Evolutionary conservation across 2,329 filamentous ascomycete species (phyloP).

Genomic region (Aaosphaeria arxii): DNA sequence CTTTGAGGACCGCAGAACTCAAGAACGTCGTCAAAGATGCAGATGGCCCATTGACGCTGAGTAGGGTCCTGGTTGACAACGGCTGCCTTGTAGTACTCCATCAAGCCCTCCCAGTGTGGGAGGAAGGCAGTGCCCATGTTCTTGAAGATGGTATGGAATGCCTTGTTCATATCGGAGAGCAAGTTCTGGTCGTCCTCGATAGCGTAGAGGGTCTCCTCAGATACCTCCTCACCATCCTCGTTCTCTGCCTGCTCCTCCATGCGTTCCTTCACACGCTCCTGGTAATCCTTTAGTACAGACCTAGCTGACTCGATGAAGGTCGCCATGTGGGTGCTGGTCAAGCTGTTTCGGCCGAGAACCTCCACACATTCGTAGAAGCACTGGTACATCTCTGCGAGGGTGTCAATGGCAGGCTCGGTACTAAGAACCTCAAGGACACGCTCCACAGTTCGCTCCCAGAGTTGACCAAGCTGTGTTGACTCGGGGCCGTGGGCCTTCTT

Average conservation of each 20-base stretch:
- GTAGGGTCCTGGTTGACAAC: constrained; percentile 79
- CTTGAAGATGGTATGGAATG: constrained; percentile 98
- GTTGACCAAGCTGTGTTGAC: constrained; percentile 72
- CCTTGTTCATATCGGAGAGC: constrained; percentile 99
- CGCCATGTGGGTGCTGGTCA: constrained; percentile 75
- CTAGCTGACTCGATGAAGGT: constrained; percentile 84
- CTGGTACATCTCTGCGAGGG: constrained; percentile 97
- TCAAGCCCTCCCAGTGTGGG: constrained; percentile 79
- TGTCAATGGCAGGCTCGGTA: constrained; percentile 93
- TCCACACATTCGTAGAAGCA: constrained; percentile 99
- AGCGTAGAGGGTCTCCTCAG: constrained; percentile 81
- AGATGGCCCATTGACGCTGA: constrained; percentile 97
- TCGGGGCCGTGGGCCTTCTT: constrained; percentile 84
- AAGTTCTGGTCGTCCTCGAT: constrained; percentile 97
- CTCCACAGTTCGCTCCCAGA: constrained; percentile 83
- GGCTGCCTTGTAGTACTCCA: constrained; percentile 82
- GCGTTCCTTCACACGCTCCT: constrained; percentile 77
- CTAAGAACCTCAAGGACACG: constrained; percentile 92
- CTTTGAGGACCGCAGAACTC: constrained; percentile 93
- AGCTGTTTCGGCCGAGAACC: constrained; percentile 81
- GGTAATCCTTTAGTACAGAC: constrained; percentile 88
- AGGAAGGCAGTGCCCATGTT: constrained; percentile 85
- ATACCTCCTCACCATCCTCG: constrained; percentile 87
- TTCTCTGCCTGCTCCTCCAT: constrained; percentile 80
- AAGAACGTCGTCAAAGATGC: constrained; percentile 96